Evolutionary conservation across 768 basidiomycete genomes (phyloP).

Genomic region (Calocera cornea): DNA sequence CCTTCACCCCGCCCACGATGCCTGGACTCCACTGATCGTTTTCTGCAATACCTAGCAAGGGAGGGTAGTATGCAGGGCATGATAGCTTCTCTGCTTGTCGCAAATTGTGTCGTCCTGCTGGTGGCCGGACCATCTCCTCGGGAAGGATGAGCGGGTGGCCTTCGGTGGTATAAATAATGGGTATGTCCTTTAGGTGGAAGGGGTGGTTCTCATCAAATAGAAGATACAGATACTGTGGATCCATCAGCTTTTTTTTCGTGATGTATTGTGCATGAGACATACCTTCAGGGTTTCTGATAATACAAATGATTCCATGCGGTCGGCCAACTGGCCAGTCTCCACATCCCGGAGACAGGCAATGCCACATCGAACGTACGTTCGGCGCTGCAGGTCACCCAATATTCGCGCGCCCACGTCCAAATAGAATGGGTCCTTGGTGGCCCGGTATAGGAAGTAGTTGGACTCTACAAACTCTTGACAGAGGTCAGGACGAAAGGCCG

Average conservation of each 20-base stretch:
- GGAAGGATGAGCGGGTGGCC: constrained; percentile 74
- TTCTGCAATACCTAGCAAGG: constrained; percentile 2
- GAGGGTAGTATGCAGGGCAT: constrained; percentile 50
- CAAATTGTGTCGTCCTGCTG: constrained; percentile 44
- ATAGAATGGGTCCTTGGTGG: constrained; percentile 85
- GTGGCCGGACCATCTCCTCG: constrained; percentile 37
- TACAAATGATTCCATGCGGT: constrained; percentile 96
- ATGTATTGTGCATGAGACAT: too few relatives aligned
- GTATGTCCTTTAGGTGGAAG: constrained; percentile 60
- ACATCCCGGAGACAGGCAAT: constrained; percentile 72
- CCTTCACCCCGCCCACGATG: constrained; percentile 54
- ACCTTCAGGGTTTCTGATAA: constrained; percentile 88
- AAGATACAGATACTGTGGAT: constrained; percentile 71
- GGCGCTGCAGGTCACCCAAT: constrained; percentile 54
- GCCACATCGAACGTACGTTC: constrained; percentile 77
- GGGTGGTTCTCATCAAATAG: constrained; percentile 78
- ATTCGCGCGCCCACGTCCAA: constrained; percentile 80
- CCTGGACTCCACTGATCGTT: constrained; percentile 24
- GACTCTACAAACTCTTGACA: constrained; percentile 78
- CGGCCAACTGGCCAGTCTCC: constrained; percentile 60
- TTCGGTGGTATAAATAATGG: constrained; percentile 89
- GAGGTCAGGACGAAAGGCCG: not conserved
- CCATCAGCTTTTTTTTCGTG: too few relatives aligned
- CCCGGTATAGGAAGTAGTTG: constrained; percentile 90
- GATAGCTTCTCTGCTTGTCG: constrained; percentile 49